These are phyloP conservation scores for Apiospora koreana DNA, from an alignment of 2,329 filamentous ascomycete genomes.

Conservation along the genomic window DNA sequence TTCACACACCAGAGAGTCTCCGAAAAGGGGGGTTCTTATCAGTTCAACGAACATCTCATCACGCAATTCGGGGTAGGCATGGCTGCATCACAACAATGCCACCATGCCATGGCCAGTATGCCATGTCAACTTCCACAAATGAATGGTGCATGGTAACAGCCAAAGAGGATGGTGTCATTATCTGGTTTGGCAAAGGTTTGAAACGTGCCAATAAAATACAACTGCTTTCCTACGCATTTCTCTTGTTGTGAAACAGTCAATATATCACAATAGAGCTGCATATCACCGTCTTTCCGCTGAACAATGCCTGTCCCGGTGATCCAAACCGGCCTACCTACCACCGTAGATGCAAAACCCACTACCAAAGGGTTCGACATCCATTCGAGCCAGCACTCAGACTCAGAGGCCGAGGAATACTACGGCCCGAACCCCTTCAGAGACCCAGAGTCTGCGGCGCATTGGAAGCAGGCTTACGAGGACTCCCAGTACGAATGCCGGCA, in stretches of 20 bases:
- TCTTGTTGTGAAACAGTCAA: not conserved
- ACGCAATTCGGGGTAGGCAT: not conserved
- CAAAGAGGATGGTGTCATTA: no score
- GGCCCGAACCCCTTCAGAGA: constrained; percentile 33
- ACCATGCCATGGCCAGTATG: not conserved
- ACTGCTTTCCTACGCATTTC: not conserved
- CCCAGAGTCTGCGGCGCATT: constrained; percentile 26
- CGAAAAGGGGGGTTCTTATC: not conserved
- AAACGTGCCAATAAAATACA: no score
- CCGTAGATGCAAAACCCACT: not conserved
- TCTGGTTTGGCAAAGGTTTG: no score
- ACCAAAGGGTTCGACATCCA: not conserved
- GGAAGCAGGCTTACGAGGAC: constrained; percentile 28
- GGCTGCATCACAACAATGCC: not conserved
- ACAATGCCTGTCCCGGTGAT: not conserved
- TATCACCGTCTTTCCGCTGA: not conserved
- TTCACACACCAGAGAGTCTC: not conserved
- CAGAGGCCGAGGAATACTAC: not conserved
- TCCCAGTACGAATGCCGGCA: constrained; percentile 54
- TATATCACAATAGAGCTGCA: not conserved
- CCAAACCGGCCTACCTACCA: not conserved
- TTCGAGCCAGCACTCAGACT: not conserved
- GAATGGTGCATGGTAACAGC: no score
- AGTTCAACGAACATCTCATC: not conserved
- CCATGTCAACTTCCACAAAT: not conserved